Percentiles rank a stretch among this genome's conserved stretches.
Conservation (phyloP, 176 grass and related monocot species). For the Raddia distichophylla region DNA sequence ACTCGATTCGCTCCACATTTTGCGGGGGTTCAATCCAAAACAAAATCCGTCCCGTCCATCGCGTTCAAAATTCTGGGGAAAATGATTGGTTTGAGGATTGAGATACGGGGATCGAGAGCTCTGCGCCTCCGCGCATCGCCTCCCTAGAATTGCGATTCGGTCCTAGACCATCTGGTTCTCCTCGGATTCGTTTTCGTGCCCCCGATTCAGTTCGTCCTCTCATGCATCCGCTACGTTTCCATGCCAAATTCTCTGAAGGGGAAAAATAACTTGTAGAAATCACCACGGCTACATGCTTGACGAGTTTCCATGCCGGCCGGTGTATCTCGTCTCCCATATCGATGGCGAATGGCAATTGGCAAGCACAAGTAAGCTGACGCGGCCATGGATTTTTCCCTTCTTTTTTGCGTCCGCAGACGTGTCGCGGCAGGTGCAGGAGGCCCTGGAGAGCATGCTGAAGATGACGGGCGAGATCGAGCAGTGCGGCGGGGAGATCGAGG, state of each 20-base stretch:
- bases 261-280: neutral
- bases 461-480: slow-evolving; percentile 83
- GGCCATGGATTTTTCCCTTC: neutral
- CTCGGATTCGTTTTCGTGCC: neutral
- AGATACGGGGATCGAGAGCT: neutral
- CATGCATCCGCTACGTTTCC: neutral
- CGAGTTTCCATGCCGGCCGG: no score
- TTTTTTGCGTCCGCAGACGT: slow-evolving; percentile 54
- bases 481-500: slow-evolving; percentile 67
- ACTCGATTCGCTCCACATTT: neutral
- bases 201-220: neutral
- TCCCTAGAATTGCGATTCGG: neutral
- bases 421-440: slow-evolving; percentile 77
- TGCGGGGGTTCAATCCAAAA: neutral
- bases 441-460: slow-evolving; percentile 83
- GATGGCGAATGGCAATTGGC: no score
- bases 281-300: neutral
- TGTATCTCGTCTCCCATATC: neutral
- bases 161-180: neutral
- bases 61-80: neutral
- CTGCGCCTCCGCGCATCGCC: neutral
- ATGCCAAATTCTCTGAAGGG: no score
- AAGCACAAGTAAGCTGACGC: neutral
- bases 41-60: neutral
- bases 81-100: neutral